These are phyloP conservation scores for Boletus sp. DNA, from an alignment of 768 basidiomycete species.

Conservation along the genomic window DNA sequence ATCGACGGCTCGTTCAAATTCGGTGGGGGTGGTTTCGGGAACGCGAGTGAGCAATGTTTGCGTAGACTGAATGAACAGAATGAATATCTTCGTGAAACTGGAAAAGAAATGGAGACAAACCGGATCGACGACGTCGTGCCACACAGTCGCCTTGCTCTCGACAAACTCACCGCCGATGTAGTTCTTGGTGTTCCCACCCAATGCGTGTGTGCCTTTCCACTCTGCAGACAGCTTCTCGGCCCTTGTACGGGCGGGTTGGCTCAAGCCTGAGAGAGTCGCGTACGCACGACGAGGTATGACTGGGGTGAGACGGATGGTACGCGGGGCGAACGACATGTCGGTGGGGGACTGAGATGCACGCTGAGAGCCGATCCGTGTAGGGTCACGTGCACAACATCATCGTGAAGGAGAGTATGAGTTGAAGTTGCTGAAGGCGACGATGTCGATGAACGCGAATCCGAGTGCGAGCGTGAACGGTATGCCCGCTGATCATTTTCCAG, in stretches of 20 bases:
- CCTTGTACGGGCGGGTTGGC: constrained; percentile 51
- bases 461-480: constrained; percentile 14
- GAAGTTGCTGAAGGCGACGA: constrained; percentile 4
- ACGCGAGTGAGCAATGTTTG: constrained; percentile 88
- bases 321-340: constrained; percentile 24
- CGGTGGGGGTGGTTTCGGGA: constrained; percentile 79
- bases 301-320: constrained; percentile 15
- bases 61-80: constrained; percentile 57
- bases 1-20: constrained; percentile 81
- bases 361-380: constrained; percentile 7
- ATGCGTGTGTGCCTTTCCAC: constrained; percentile 86
- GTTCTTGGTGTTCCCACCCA: constrained; percentile 88
- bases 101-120: constrained; percentile 45
- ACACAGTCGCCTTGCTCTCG: constrained; percentile 73
- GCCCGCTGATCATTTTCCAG: constrained; percentile 14
- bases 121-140: constrained; percentile 89
- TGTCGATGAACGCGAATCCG: constrained; percentile 12
- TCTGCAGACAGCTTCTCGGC: constrained; percentile 69
- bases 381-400: constrained; percentile 17
- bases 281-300: constrained; percentile 34
- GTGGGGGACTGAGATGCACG: neutral
- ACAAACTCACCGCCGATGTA: constrained; percentile 89
- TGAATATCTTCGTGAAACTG: neutral
- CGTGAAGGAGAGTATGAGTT: neutral
- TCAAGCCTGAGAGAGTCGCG: constrained; percentile 51